Conservation (phyloP, 768 basidiomycete genomes). For the Trametes punicea region DNA sequence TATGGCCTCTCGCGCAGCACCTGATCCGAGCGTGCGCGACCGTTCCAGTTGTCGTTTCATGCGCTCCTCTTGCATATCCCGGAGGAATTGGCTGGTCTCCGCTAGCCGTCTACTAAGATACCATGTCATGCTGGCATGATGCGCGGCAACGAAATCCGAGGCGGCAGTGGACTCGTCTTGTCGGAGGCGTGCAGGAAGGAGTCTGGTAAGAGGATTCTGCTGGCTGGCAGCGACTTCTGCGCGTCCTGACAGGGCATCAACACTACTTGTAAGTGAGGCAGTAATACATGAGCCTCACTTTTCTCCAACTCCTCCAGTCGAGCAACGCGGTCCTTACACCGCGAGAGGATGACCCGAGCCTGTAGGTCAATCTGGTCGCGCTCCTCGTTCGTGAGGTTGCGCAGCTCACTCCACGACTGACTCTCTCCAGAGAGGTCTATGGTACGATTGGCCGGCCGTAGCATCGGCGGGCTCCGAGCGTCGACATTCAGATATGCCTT, state of each 20-base stretch:
- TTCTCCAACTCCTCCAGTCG: slow-evolving; percentile 88
- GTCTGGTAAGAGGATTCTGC: slow-evolving; percentile 59
- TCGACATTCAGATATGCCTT: slow-evolving; percentile 86
- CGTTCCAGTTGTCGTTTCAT: slow-evolving; percentile 85
- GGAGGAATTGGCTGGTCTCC: slow-evolving; percentile 72
- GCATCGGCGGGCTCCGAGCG: slow-evolving; percentile 48
- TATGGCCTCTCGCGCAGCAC: slow-evolving; percentile 63
- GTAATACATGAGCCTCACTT: slow-evolving; percentile 48
- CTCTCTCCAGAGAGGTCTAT: slow-evolving; percentile 50
- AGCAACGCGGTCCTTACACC: slow-evolving; percentile 83
- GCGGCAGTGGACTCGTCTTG: slow-evolving; percentile 54
- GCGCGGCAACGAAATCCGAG: slow-evolving; percentile 79
- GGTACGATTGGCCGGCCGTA: slow-evolving; percentile 48
- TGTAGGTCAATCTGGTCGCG: slow-evolving; percentile 95
- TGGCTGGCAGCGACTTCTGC: slow-evolving; percentile 61
- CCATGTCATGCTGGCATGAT: slow-evolving; percentile 91
- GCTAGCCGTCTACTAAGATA: slow-evolving; percentile 81
- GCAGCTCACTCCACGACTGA: slow-evolving; percentile 60
- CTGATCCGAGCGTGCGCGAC: slow-evolving; percentile 76
- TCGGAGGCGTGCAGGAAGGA: slow-evolving; percentile 69
- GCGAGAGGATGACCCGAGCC: slow-evolving; percentile 77
- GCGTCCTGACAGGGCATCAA: slow-evolving; percentile 55
- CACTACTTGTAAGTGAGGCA: not conserved
- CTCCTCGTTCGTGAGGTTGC: slow-evolving; percentile 82
- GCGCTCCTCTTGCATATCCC: slow-evolving; percentile 92